Evolutionary conservation across 2,329 filamentous ascomycete species (phyloP), one percentile per base, ranked within the genome.

Genomic region (Arthrobotrys iridis): DNA sequence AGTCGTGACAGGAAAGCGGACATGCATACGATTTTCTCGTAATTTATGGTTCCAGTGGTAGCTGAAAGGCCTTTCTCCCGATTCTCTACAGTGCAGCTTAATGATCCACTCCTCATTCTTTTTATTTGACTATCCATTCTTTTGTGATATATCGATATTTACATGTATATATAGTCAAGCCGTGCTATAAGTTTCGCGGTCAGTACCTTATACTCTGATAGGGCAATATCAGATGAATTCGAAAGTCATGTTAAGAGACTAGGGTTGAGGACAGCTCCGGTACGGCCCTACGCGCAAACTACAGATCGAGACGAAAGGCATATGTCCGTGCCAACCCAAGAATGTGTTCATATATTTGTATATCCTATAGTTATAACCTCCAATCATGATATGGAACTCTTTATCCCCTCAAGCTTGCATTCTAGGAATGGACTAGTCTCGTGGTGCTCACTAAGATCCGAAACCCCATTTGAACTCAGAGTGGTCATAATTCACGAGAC

Each of bases 101-200:
- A 18, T 43, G 40, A 22, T 22, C 40, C 40, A 22, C 40, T 33
- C 6, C 1, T 33, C 26, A 10, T 55, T 55, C 30, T 22, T 35
- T 4, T 7, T n/a, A 20, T 5, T 15, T n/a, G 30, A 18, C 28
- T 4, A 37, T 35, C n/a, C 26, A 33, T 50, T 30, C 26, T 33
- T 33, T 26, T 10, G 35, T 4, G 30, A 24, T 52, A 52, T 52
- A 52, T n/a, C n/a, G n/a, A n/a, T n/a, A 30, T n/a, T 15, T 3
- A 15, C 7, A 37, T 55, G 50, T 30, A 35, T 35, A n/a, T 55
- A 55, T 55, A 55, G 50, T n/a, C n/a, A n/a, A n/a, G n/a, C n/a
- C n/a, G n/a, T n/a, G n/a, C n/a, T n/a, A n/a, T n/a, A n/a, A n/a
- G 26, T 26, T 26, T 46, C 15, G 35, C 35, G 11, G 13, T 40